phyloP scores from a whole-genome alignment of 148 eudicot genomes.

The Camellia granthamiana region DNA sequence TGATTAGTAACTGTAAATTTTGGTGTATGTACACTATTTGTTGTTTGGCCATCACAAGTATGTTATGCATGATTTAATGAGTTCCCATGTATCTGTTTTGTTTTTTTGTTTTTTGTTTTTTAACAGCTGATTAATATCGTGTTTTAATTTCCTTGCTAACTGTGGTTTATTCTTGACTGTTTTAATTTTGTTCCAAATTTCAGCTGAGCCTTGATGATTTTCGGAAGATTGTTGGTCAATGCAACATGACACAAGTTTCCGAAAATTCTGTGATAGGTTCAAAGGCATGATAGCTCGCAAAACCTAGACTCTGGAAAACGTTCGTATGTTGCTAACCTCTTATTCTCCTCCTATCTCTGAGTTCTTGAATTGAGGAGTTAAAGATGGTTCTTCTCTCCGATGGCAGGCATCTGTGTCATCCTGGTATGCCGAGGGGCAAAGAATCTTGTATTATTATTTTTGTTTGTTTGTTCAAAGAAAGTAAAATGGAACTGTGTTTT shows the following conservation, averaged over 20 bases:
- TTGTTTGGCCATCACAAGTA: neutral
- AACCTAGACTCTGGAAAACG: too few species aligned
- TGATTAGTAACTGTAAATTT: neutral
- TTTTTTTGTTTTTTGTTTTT: neutral
- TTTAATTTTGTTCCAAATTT: constrained; percentile 14
- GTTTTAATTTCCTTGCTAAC: neutral
- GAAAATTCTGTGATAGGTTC: constrained; percentile 17
- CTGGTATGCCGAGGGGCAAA: too few species aligned
- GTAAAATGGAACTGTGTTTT: too few species aligned
- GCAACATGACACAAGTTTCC: constrained; percentile 54
- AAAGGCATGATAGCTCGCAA: neutral
- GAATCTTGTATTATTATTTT: too few species aligned
- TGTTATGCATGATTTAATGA: too few species aligned
- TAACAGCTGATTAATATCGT: neutral
- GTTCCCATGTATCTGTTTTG: neutral
- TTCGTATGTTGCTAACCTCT: too few species aligned
- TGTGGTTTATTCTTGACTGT: neutral
- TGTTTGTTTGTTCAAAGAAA: too few species aligned
- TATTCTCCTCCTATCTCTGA: too few species aligned
- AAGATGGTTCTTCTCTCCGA: too few species aligned
- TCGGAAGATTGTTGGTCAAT: constrained; percentile 57
- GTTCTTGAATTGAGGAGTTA: too few species aligned
- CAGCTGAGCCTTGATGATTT: constrained; percentile 79
- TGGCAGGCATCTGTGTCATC: too few species aligned
- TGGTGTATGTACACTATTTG: too few species aligned